Conservation (phyloP, 2,329 filamentous ascomycete species). For the Phoma sp. region DNA sequence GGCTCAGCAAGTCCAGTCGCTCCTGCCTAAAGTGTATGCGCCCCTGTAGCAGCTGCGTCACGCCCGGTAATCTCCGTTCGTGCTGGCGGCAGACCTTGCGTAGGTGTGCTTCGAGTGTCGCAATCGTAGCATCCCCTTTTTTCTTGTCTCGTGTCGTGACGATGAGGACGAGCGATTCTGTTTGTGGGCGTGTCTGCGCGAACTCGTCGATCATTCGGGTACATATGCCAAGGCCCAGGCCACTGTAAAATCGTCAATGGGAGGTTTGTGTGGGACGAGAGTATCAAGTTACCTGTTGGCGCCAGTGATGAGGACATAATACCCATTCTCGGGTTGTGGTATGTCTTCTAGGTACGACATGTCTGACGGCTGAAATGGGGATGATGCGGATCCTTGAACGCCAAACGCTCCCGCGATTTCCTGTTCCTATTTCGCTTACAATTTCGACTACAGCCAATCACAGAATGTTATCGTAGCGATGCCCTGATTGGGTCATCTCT, state of each 20-base stretch:
- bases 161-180: constrained; percentile 77
- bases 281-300: constrained; percentile 74
- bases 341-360: constrained; percentile 33
- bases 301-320: constrained; percentile 77
- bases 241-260: constrained; percentile 64
- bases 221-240: constrained; percentile 84
- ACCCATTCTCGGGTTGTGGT: constrained; percentile 44
- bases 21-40: constrained; percentile 63
- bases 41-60: constrained; percentile 50
- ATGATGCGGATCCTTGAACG: constrained; percentile 8
- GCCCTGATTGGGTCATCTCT: background rate
- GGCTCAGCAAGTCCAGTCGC: constrained; percentile 63
- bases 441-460: constrained; percentile 22
- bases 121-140: constrained; percentile 78
- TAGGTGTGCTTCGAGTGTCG: constrained; percentile 69
- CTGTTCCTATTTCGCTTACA: constrained; percentile 24
- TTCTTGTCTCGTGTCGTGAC: constrained; percentile 78
- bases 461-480: background rate
- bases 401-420: constrained; percentile 10
- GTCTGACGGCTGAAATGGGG: constrained; percentile 6
- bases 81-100: constrained; percentile 53
- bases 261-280: too few relatives aligned
- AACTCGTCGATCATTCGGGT: constrained; percentile 91
- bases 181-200: constrained; percentile 70
- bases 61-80: constrained; percentile 47